Evolutionary conservation across 2,329 filamentous ascomycete genomes (phyloP), one percentile per base, ranked within the genome.

Genomic region (Bipolaris cookei): DNA sequence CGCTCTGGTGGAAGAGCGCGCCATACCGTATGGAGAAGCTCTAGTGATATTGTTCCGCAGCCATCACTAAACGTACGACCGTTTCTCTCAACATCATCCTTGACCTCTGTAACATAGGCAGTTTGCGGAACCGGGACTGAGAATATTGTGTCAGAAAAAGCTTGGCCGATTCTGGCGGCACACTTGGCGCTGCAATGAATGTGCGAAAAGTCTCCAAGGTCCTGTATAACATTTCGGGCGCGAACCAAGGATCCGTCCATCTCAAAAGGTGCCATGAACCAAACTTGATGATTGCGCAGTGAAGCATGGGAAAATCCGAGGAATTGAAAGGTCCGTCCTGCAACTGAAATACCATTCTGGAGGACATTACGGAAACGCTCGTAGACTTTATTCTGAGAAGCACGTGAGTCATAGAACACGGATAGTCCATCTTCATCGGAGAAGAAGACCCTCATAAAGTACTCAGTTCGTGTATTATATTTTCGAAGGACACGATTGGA

Each of bases 71-170:
- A 96, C 0, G 88, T 81, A 4, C 87, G 82, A 0, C 75, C 78
- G 10, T 83, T 83, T n/a, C 74, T 71, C 56, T 82, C 78, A 1
- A 91, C 78, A 56, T 90, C 87, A 0, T 70, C 62, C 0, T 87
- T 81, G 73, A 65, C 1, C 20, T 64, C 50, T 72, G 54, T 59
- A 3, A 67, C 61, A n/a, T 59, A 39, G 81, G 87, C 1, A 85
- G 85, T 0, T 87, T 50, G 77, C 75, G 61, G 4, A 56, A 63
- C 18, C 69, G 66, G 13, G 88, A 93, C 77, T 0, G 89, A 84
- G 28, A 83, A 87, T 0, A 88, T 85, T 0, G 91, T 96, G 63
- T 96, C 90, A 0, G 90, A 92, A 64, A 96, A 96, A 0, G 90
- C 89, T 64, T 87, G 85, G 0, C 84, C 85, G 54, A 87, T 86